A percentile compares a stretch with the other conserved stretches of the same genome.
These are phyloP conservation scores for Wickerhamomyces pijperi DNA, from an alignment of 805 yeast genomes.

Conservation along the genomic window DNA sequence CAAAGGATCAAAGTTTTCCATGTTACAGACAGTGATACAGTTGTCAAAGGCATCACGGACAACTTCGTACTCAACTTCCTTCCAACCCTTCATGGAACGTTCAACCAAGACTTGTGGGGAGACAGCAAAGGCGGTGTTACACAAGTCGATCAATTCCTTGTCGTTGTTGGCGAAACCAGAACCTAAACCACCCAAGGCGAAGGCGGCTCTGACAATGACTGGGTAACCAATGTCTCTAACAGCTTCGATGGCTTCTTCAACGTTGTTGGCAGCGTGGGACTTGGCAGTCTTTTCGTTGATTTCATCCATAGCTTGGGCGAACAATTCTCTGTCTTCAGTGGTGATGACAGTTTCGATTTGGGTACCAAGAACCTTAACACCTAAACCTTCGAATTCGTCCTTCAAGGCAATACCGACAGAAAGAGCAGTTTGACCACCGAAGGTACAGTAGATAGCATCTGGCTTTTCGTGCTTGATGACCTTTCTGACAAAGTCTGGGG, in stretches of 20 bases:
- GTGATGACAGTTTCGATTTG: slow-evolving; percentile 93
- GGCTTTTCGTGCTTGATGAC: slow-evolving; percentile 93
- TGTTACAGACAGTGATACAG: slow-evolving; percentile 97
- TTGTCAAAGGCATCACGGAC: slow-evolving; percentile 95
- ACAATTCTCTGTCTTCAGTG: slow-evolving; percentile 95
- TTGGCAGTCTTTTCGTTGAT: slow-evolving; percentile 93
- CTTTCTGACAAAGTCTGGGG: slow-evolving; percentile 90
- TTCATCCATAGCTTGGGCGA: slow-evolving; percentile 90
- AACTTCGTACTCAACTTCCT: slow-evolving; percentile 96
- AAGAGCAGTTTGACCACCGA: slow-evolving; percentile 98
- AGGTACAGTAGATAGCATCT: slow-evolving; percentile 92
- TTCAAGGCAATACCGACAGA: slow-evolving; percentile 92
- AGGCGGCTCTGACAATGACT: slow-evolving; percentile 94
- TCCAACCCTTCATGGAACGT: slow-evolving; percentile 98
- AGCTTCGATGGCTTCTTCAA: slow-evolving; percentile 76
- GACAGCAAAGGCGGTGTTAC: slow-evolving; percentile 87
- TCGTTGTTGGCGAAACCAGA: slow-evolving; percentile 94
- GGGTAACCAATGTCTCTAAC: slow-evolving; percentile 88
- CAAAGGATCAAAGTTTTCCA: slow-evolving; percentile 97
- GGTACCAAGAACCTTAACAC: slow-evolving; percentile 94
- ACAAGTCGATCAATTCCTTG: slow-evolving; percentile 67
- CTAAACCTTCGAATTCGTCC: slow-evolving; percentile 86
- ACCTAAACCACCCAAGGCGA: slow-evolving; percentile 94
- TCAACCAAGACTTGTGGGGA: slow-evolving; percentile 95
- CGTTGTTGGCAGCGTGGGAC: slow-evolving; percentile 72